Evolutionary conservation across 1,139 yeast species (phyloP).

Genomic region (Sugiyamaella xylanicola): DNA sequence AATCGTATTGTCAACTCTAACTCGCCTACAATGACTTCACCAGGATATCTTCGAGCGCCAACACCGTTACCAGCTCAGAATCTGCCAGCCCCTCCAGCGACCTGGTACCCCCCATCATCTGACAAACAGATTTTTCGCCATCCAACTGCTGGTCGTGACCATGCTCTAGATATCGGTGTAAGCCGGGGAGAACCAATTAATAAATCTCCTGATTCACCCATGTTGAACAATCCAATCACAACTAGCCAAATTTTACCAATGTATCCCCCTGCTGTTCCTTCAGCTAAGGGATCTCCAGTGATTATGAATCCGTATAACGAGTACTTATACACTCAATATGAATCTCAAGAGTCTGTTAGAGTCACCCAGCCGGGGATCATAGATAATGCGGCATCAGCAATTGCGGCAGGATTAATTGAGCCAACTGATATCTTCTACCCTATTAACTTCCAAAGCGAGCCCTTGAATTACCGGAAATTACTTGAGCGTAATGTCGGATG

Average conservation of each 20-base stretch:
- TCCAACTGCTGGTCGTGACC: background rate
- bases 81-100: background rate
- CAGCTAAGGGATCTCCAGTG: conserved; percentile 10
- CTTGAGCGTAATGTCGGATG: conserved; percentile 37
- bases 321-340: background rate
- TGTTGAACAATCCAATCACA: background rate
- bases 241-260: background rate
- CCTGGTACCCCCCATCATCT: background rate
- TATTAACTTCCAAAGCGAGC: conserved; percentile 34
- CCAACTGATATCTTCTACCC: conserved; percentile 23
- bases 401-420: conserved; percentile 6
- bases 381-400: conserved; percentile 2
- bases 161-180: too few species aligned
- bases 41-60: too few species aligned
- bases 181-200: background rate
- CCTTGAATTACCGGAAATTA: conserved; percentile 37
- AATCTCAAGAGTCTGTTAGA: background rate
- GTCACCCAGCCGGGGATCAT: background rate
- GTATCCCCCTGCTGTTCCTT: conserved; percentile 10
- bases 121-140: background rate
- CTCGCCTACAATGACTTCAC: background rate
- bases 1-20: background rate
- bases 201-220: background rate
- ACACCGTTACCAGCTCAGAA: background rate
- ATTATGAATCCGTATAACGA: conserved; percentile 2